These are phyloP conservation scores for Didymellaceae sp. DNA, from an alignment of 2,329 filamentous ascomycete genomes.

Conservation along the genomic window DNA sequence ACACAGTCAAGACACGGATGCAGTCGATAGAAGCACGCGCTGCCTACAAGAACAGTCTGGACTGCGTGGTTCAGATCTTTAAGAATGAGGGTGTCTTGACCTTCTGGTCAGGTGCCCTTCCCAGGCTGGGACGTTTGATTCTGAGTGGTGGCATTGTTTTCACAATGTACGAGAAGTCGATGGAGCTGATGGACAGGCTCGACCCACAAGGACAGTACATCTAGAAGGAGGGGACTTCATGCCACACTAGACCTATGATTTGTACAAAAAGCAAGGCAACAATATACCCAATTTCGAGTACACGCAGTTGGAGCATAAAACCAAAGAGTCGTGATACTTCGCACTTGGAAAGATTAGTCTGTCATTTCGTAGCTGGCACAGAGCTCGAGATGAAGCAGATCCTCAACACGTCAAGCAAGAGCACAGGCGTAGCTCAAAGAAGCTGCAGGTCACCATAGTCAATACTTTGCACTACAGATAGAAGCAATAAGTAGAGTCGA, in stretches of 20 bases:
- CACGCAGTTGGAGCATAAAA: too few species aligned
- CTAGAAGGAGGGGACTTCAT: constrained; percentile 45
- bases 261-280: background rate
- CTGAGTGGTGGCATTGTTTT: constrained; percentile 97
- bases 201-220: constrained; percentile 88
- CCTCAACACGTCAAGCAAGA: too few species aligned
- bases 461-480: too few species aligned
- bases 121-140: constrained; percentile 81
- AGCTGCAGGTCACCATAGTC: too few species aligned
- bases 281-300: constrained; percentile 3
- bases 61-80: constrained; percentile 82
- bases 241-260: background rate
- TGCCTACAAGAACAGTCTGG: constrained; percentile 85
- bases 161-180: constrained; percentile 97
- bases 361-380: too few species aligned
- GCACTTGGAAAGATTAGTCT: too few species aligned
- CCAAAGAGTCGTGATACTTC: too few species aligned
- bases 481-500: too few species aligned
- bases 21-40: constrained; percentile 87
- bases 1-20: constrained; percentile 97
- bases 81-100: constrained; percentile 87
- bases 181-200: constrained; percentile 79
- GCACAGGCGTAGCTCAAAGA: too few species aligned
- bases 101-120: constrained; percentile 92
- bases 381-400: too few species aligned